Base-by-base conservation (phyloP, 2,329 filamentous ascomycete species). In the Xylariaceae sp. region DNA sequence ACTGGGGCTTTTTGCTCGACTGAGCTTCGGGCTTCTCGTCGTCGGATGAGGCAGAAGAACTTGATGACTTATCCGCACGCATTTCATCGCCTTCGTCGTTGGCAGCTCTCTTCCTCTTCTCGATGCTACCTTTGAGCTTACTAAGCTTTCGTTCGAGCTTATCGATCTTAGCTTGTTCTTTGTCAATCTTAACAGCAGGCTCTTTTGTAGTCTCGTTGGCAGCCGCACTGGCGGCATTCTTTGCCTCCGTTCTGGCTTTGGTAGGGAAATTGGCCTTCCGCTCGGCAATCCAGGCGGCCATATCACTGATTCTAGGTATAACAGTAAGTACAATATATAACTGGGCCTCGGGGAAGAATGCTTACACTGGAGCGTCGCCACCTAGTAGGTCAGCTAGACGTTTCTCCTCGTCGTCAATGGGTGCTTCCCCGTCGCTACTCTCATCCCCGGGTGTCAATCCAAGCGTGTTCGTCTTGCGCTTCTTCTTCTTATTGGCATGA, bases 251-350 rank as follows among this genome's bases (percentile, higher is more conserved):
- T 48, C 88, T 83, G 51, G 82, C 81, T 65, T 82, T 81, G 2
- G 91, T 96, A 2, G 92, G 92, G 65, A 82, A 97, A 45, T 86
- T 85, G 57, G 82, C 86, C 64, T 79, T 86, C 51, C 92, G 83
- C 67, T 96, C 90, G 44, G 83, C 83, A 55, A 95, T 82, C 83
- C 90, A 97, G 6, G 82, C 81, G 19, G 82, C 79, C 48, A 96
- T 77, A 62, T 96, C 90, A 51, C 81, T 80, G 14, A 80, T 73
- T 49, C 78, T 82, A 47, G 22, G 17, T 39, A 54, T 27, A 9
- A 41, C 22, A 14, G 15, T 30, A 31, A 45, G 60, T 42, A 57
- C 44, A 39, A 27, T 48, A 39, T 33, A 36, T 41, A 47, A 30
- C 18, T 45, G 18, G 5, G 39, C 11, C 1, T 39, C 19, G 10